phyloP scores from a whole-genome alignment of 2,329 filamentous ascomycete genomes.

The Orbilia oligospora region DNA sequence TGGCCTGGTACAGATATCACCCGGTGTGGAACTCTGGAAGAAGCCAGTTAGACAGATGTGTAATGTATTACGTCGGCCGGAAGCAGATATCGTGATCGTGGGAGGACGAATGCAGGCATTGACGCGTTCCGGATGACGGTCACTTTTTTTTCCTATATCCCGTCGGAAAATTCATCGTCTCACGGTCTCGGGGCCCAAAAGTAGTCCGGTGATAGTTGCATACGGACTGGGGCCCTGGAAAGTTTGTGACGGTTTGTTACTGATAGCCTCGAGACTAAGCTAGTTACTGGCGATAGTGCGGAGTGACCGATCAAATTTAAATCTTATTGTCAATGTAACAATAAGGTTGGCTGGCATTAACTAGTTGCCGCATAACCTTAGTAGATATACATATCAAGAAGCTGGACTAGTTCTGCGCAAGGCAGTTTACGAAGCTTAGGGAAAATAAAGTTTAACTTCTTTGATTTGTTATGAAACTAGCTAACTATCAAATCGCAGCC shows the following conservation, averaged over 20 bases:
- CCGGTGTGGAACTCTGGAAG: not conserved
- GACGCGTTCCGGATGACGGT: slow-evolving; percentile 15
- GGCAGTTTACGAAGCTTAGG: not conserved
- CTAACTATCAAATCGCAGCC: not conserved
- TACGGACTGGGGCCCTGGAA: no score
- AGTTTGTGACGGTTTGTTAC: no score
- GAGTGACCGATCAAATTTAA: not conserved
- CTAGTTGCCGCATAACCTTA: not conserved
- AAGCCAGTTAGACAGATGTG: not conserved
- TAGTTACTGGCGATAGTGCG: no score
- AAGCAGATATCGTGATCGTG: slow-evolving; percentile 15
- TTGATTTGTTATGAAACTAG: not conserved
- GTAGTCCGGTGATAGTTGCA: not conserved
- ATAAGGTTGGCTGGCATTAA: not conserved
- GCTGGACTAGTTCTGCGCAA: not conserved
- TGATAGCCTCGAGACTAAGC: no score
- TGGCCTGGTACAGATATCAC: not conserved
- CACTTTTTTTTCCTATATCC: not conserved
- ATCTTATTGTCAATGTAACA: not conserved
- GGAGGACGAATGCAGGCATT: slow-evolving; percentile 24
- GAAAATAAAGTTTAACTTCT: not conserved
- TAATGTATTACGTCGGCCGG: slow-evolving; percentile 19
- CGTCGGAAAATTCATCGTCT: slow-evolving; percentile 1
- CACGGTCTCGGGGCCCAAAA: slow-evolving; percentile 10
- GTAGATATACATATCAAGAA: no score